Evolutionary conservation across 2,329 filamentous ascomycete genomes (phyloP).

Genomic region (Paraphoma chrysanthemicola): DNA sequence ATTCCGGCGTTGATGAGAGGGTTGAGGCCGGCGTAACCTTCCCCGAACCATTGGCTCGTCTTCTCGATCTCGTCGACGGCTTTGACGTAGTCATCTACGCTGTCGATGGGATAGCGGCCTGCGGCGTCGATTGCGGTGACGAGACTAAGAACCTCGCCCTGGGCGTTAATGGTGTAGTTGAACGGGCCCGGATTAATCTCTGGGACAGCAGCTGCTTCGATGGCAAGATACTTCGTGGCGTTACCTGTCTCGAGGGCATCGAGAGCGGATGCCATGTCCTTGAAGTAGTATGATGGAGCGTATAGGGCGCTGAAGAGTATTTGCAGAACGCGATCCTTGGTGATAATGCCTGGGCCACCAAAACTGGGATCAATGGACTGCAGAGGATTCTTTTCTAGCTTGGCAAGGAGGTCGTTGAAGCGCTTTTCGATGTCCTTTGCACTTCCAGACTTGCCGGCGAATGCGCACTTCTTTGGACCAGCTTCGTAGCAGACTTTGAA

Average conservation of each 20-base stretch:
- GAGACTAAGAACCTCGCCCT: neutral
- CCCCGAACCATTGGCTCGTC: constrained; percentile 3
- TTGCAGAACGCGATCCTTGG: neutral
- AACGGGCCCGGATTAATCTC: neutral
- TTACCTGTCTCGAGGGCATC: constrained; percentile 2
- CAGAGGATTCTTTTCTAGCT: constrained; percentile 26
- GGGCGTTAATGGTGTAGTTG: constrained; percentile 2
- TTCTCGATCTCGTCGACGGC: constrained; percentile 1
- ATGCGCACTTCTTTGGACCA: constrained; percentile 35
- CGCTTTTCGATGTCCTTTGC: constrained; percentile 9
- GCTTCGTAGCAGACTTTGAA: constrained; percentile 61
- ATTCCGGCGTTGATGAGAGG: constrained; percentile 4
- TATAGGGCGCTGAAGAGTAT: neutral
- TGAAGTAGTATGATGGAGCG: neutral
- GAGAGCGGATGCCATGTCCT: constrained; percentile 1
- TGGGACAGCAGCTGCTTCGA: neutral
- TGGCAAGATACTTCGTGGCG: neutral
- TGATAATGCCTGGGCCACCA: neutral
- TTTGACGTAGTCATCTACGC: constrained; percentile 7
- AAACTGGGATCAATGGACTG: neutral
- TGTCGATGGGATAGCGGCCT: constrained; percentile 6
- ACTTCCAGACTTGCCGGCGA: constrained; percentile 4
- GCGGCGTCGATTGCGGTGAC: constrained; percentile 14
- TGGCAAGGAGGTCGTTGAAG: constrained; percentile 7
- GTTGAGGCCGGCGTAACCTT: constrained; percentile 1